A percentile compares a stretch with the other conserved stretches of the same genome.
These are phyloP conservation scores for Physaria fendleri DNA, from an alignment of 345 rosid species.

Conservation along the genomic window DNA sequence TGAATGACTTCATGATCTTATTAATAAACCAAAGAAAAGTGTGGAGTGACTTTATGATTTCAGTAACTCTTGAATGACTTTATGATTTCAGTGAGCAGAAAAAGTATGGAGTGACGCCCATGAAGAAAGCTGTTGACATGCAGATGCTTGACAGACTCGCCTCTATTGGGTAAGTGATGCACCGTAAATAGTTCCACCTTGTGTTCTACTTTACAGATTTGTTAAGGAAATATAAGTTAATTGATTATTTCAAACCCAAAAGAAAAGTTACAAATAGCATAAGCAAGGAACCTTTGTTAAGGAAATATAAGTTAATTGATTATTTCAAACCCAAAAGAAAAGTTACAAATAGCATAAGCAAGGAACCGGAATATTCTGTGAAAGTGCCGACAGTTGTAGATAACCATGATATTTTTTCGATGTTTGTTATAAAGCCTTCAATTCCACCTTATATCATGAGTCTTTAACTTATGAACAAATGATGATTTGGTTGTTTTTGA, in stretches of 20 bases:
- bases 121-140: conserved; percentile 77
- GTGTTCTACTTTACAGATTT: not conserved
- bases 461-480: not conserved
- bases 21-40: no score
- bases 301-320: not conserved
- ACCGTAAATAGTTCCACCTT: not conserved
- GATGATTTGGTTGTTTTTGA: not conserved
- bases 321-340: no score
- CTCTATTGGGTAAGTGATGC: conserved; percentile 61
- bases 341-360: no score
- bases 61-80: conserved; percentile 50
- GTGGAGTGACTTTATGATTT: not conserved
- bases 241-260: no score
- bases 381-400: not conserved
- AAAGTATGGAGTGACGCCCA: conserved; percentile 69
- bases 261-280: no score
- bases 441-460: not conserved
- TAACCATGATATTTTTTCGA: not conserved
- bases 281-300: not conserved
- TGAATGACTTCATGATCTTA: not conserved
- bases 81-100: conserved; percentile 69
- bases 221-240: not conserved
- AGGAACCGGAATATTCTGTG: not conserved
- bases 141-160: conserved; percentile 51
- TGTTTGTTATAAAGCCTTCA: not conserved